A percentile compares a stretch with the other conserved stretches of the same genome.
These are phyloP conservation scores for Ettlia oleoabundans DNA, from an alignment of 139 green algal genomes.

Conservation along the genomic window DNA sequence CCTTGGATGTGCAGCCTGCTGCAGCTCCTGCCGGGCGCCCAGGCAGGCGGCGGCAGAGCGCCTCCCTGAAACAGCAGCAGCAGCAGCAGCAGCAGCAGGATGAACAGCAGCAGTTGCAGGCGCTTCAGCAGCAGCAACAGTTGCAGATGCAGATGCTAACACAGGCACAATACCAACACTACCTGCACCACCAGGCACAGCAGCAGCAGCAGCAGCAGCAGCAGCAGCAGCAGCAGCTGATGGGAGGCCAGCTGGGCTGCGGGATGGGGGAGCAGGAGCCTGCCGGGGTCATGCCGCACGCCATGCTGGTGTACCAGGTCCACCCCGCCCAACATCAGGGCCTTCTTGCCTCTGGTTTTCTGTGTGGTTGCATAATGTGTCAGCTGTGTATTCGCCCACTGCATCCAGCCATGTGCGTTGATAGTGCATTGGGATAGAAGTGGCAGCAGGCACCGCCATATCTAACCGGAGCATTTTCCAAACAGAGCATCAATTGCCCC, in stretches of 20 bases:
- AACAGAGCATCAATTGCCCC: too few species aligned
- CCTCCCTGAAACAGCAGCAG: not conserved
- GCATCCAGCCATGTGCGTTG: too few species aligned
- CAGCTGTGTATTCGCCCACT: too few species aligned
- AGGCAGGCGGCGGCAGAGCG: not conserved
- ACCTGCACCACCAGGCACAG: not conserved
- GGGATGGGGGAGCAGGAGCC: not conserved
- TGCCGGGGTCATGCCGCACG: not conserved
- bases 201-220: not conserved
- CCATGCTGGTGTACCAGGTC: not conserved
- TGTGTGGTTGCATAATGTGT: too few species aligned
- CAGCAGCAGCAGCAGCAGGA: not conserved
- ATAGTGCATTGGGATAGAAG: too few species aligned
- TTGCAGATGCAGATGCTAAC: not conserved
- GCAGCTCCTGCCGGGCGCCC: not conserved
- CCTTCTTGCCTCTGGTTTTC: too few species aligned
- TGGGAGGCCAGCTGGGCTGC: not conserved
- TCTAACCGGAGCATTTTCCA: too few species aligned
- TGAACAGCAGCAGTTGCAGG: not conserved
- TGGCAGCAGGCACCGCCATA: too few species aligned
- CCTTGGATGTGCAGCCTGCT: not conserved
- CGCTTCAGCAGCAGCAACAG: not conserved
- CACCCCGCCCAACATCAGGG: too few species aligned
- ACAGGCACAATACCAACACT: not conserved
- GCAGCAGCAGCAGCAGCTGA: not conserved